Base-by-base conservation (phyloP, 1,284 basidiomycete species). In the Spongispora temasekensis region DNA sequence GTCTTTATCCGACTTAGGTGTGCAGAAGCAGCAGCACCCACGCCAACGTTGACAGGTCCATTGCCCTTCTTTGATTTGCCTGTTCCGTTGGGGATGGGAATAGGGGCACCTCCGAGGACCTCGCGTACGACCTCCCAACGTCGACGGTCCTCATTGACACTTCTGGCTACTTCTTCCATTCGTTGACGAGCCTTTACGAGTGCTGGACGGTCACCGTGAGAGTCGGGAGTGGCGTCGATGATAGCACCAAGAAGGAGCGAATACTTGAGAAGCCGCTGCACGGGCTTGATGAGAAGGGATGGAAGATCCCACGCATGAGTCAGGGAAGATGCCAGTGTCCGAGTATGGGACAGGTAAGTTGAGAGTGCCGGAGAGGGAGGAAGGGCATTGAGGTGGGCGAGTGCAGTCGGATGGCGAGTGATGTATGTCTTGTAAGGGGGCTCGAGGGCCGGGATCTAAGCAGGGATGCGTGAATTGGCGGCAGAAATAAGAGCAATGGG, bases 301-400 rank as follows among this genome's bases (percentile, higher is more conserved):
- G 91, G 84, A 50, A 98, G 85, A 74, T 98, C 95, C 96, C 95
- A 98, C 2, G 95, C 93, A 68, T 95, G 91, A 1, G 94, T 92
- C 51, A 89, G 83, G 5, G 84, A 81, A 23, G 89, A 85, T 17
- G 93, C 88, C 42, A 88, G 79, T 5, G 78, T 78, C 71, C 88
- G 87, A 28, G 90, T 91, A 27, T 88, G 86, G 17, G 83, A 74
- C 34, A 95, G 81, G 74, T 93, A 92, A 1, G 82, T 76, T 4
- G 79, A 77, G 34, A 72, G 67, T 12, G 70, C 58, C 51, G 84
- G 82, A 1, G 85, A 85, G 63, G 81, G 76, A 10, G 82, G 81
- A 17, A 88, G 74, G n/a, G 80, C 71, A 58, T 83, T 78, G 25
- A 94, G 83, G 62, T 92, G 91, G 23, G 84, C 79, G 57, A 93